These are phyloP conservation scores for Hemileia vastatrix DNA, from an alignment of 1,284 basidiomycete species.

Conservation along the genomic window DNA sequence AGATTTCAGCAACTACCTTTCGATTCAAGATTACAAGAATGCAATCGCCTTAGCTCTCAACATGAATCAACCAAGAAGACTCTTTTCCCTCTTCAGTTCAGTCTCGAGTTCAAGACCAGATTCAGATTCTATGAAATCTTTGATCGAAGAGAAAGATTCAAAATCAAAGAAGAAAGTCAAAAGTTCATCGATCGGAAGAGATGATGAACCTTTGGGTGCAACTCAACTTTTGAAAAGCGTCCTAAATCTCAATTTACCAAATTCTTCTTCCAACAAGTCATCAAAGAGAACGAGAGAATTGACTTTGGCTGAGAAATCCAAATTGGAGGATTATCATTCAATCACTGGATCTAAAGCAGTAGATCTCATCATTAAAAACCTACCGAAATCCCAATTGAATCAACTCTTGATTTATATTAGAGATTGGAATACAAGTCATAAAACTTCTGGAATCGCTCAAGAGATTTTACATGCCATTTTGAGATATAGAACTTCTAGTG, in stretches of 20 bases:
- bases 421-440: constrained; percentile 87
- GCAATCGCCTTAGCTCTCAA: constrained; percentile 83
- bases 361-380: constrained; percentile 61
- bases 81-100: constrained; percentile 69
- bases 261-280: too few relatives aligned
- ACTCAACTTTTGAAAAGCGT: too few relatives aligned
- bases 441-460: constrained; percentile 78
- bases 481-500: constrained; percentile 61
- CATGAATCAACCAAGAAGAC: constrained; percentile 86
- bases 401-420: constrained; percentile 71
- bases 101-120: too few relatives aligned
- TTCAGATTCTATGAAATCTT: too few relatives aligned
- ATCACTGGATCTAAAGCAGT: too few relatives aligned
- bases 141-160: too few relatives aligned
- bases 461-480: constrained; percentile 70
- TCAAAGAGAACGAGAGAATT: neutral
- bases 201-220: too few relatives aligned
- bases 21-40: constrained; percentile 75
- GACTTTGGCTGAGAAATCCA: neutral
- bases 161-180: too few relatives aligned
- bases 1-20: constrained; percentile 82
- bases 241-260: too few relatives aligned
- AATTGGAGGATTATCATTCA: neutral
- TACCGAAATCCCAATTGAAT: constrained; percentile 64
- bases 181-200: too few relatives aligned